Evolutionary conservation across 192 early-diverging fungal species (phyloP).

Genomic region (Mortierella antarctica): DNA sequence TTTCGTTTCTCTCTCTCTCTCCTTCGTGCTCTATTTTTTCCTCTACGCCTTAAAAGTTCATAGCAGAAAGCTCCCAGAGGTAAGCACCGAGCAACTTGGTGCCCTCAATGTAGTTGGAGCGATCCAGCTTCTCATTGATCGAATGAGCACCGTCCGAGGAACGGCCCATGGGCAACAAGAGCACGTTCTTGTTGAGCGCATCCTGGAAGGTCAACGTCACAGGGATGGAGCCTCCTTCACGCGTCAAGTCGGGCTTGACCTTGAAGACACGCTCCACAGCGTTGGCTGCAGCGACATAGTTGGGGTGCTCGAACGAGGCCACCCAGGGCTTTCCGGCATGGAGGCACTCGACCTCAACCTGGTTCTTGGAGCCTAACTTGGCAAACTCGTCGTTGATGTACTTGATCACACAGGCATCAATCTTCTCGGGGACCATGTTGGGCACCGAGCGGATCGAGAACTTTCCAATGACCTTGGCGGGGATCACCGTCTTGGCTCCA

Average conservation of each 20-base stretch:
- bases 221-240: conserved; percentile 98
- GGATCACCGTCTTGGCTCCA: conserved; percentile 98
- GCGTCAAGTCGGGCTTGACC: conserved; percentile 93
- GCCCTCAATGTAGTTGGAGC: conserved; percentile 92
- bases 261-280: conserved; percentile 94
- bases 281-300: conserved; percentile 92
- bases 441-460: conserved; percentile 98
- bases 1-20: no score
- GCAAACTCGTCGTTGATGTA: conserved; percentile 87
- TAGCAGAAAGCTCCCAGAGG: conserved; percentile 84
- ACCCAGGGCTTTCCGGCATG: conserved; percentile 95
- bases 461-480: conserved; percentile 95
- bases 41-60: conserved; percentile 20
- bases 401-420: conserved; percentile 78
- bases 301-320: conserved; percentile 89
- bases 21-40: no score
- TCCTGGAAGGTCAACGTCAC: conserved; percentile 99
- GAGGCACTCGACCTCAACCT: conserved; percentile 72
- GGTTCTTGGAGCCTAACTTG: conserved; percentile 93
- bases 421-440: conserved; percentile 88
- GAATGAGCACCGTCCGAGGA: conserved; percentile 87
- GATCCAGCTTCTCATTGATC: conserved; percentile 97
- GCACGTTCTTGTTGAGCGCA: conserved; percentile 86
- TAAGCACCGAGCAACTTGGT: conserved; percentile 95
- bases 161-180: conserved; percentile 96